Evolutionary conservation across 2,329 filamentous ascomycete genomes (phyloP), one percentile per base, ranked within the genome.

Genomic region (Peltaster fructicola): DNA sequence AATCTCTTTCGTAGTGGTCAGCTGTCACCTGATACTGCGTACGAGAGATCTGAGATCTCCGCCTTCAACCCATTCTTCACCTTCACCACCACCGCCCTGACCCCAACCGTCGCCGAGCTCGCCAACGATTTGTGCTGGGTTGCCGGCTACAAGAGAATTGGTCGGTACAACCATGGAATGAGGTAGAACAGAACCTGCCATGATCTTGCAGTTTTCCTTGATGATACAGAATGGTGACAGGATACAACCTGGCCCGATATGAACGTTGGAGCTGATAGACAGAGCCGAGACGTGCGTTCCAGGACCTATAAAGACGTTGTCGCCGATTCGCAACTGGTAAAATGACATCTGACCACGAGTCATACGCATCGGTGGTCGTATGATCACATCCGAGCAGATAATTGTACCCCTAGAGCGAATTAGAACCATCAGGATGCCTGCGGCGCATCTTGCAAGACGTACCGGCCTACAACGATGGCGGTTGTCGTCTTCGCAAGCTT

Each of bases 141-240:
- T 61, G 0, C 82, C 82, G 0, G 74, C 85, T n/a, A 98, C 82
- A 27, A 95, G 68, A 27, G 74, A 84, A 48, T 88, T 91, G 45
- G 81, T 84, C 1, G 85, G 82, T 27, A 95, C 76, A 13, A 95
- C 80, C 73, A 90, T 91, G 32, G 81, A 76, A 0, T 76, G 62
- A 2, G 88, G 78, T 5, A 98, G 67, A 4, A 93, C 73, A 0
- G 79, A 70, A 15, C 76, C 76, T 31, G 92, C 81, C 37, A 95
- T 54, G 19, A 98, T 70, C 48, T 76, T 75, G 23, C 90, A 81
- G 44, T 81, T 90, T 49, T 95, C 88, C 51, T 92, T 93, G 45
- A 95, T 68, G 32, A 93, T 85, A 24, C 74, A 77, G 51, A 93
- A 84, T 38, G 82, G 76, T 29, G 80, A 78, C 24, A 98, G 62